Percentiles rank a stretch among this genome's conserved stretches.
Conservation (phyloP, 805 yeast species). For the Clavispora carvajalis region DNA sequence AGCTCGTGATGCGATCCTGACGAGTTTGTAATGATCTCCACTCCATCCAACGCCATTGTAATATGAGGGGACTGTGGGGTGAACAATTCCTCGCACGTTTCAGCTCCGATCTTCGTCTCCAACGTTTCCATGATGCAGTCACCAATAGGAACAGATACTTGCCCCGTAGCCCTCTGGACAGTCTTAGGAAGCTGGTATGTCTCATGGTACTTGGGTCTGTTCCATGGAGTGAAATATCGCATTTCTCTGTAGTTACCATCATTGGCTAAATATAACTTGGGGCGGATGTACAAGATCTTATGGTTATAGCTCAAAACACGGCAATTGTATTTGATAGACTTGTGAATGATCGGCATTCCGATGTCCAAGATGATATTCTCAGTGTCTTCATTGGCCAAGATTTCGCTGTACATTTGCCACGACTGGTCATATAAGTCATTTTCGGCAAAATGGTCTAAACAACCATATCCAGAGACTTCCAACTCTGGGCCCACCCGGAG, state of each 20-base stretch:
- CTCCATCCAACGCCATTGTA: slow-evolving; percentile 88
- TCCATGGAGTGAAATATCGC: slow-evolving; percentile 97
- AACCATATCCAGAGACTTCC: slow-evolving; percentile 92
- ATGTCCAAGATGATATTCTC: slow-evolving; percentile 78
- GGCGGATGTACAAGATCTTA: slow-evolving; percentile 77
- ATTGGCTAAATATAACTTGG: slow-evolving; percentile 89
- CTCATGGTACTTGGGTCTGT: slow-evolving; percentile 71
- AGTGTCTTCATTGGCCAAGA: slow-evolving; percentile 62
- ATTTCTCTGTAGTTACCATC: slow-evolving; percentile 98
- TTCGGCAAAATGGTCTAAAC: slow-evolving; percentile 90
- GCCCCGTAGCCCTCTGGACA: slow-evolving; percentile 63
- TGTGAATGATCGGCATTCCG: slow-evolving; percentile 92
- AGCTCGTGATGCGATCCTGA: slow-evolving; percentile 98
- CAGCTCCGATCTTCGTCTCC: slow-evolving; percentile 93
- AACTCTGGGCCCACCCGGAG: slow-evolving; percentile 96
- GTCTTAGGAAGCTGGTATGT: slow-evolving; percentile 64
- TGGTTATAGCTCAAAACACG: slow-evolving; percentile 79
- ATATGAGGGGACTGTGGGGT: slow-evolving; percentile 97
- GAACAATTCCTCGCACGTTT: slow-evolving; percentile 95
- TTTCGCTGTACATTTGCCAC: slow-evolving; percentile 90
- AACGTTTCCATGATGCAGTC: slow-evolving; percentile 81
- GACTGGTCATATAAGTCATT: slow-evolving; percentile 83
- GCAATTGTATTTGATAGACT: slow-evolving; percentile 86
- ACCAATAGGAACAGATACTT: slow-evolving; percentile 69
- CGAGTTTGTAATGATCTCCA: slow-evolving; percentile 93